Evolutionary conservation across 441 rosid genomes (phyloP), one percentile per base, ranked within the genome.

Genomic region (Rhodomyrtus psidioides): DNA sequence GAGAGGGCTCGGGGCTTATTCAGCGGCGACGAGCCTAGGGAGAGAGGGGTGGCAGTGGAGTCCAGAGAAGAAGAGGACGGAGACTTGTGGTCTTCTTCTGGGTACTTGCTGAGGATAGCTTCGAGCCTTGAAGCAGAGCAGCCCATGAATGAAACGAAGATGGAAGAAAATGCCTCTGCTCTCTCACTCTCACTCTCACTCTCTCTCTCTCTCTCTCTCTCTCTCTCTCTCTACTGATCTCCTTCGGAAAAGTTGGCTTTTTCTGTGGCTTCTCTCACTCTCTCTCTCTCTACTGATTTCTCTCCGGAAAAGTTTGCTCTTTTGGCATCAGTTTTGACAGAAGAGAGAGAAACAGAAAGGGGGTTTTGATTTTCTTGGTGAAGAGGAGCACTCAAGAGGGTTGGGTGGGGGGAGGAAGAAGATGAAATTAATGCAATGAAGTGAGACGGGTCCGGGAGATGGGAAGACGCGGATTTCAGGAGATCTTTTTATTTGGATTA

Each of bases 41-140:
- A 34, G 79, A 19, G 15, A 42, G n/a, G 7, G 26, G 26, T 24
- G 58, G 12, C 79, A 14, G 49, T 21, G 79, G 79, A 70, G 9
- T 70, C 44, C 49, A 70, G 15, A 10, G 79, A 70, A 70, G 79
- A 70, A 34, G 76, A 34, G 49, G 79, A 70, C 79, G 49, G 79
- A 39, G 79, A 70, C 49, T 10, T 70, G 49, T 34, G 79, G 49
- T 70, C 79, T 19, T 70, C 79, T 70, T 70, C 79, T 12, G 49
- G 79, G 79, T 70, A 70, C 49, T 70, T 39, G 79, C 79, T 70
- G 49, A 70, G 79, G 49, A 70, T 46, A 23, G 79, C 79, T 23
- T 70, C 79, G 15, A 94, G 90, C 87, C 91, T 94, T 24, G 99
- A 96, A 92, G 95, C 91, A 70, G 96, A 92, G 90, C 94, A 94